Percentiles rank a stretch among this genome's conserved stretches.
Evolutionary conservation across 805 yeast species (phyloP).

Genomic region (Pichia thaimueangensis): DNA sequence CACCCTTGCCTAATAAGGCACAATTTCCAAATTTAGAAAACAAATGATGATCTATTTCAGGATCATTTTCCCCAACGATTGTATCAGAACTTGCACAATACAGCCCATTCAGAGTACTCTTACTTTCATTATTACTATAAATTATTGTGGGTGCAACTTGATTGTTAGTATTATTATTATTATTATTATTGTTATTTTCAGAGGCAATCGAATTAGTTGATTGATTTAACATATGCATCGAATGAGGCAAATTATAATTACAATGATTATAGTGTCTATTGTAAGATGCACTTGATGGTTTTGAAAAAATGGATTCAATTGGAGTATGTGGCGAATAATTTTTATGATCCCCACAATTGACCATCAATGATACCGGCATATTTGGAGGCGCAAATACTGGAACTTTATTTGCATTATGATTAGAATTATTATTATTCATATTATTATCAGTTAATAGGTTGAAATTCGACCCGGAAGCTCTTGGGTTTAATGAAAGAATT

Average conservation of each 20-base stretch:
- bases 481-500: constrained; percentile 8
- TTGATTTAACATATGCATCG: neutral
- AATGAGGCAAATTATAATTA: too few species aligned
- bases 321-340: constrained; percentile 16
- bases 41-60: constrained; percentile 36
- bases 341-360: neutral
- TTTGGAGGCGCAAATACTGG: constrained; percentile 17
- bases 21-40: constrained; percentile 57
- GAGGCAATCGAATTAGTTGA: neutral
- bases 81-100: neutral
- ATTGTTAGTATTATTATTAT: neutral
- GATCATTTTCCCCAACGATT: constrained; percentile 10
- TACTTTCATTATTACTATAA: neutral
- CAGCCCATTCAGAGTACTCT: constrained; percentile 1
- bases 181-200: neutral
- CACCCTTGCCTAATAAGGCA: constrained; percentile 72
- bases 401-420: constrained; percentile 2
- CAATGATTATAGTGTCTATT: too few species aligned
- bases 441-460: neutral
- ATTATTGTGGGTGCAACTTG: too few species aligned
- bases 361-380: constrained; percentile 6
- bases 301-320: constrained; percentile 9
- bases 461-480: neutral
- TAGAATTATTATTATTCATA: neutral
- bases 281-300: neutral